Evolutionary conservation across 108 stramenopile genomes (phyloP).

Genomic region (Nitzschia sp.): DNA sequence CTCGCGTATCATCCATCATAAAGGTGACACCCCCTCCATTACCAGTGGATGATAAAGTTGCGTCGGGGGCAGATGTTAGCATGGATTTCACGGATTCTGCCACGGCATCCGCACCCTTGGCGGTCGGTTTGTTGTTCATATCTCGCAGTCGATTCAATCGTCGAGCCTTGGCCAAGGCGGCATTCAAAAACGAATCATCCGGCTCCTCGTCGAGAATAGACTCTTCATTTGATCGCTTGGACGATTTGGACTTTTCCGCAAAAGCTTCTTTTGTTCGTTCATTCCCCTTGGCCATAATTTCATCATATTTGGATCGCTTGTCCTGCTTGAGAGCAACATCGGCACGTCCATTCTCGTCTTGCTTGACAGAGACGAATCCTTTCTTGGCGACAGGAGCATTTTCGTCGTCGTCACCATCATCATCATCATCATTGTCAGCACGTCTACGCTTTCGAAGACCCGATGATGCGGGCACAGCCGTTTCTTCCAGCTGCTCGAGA

Average conservation of each 20-base stretch:
- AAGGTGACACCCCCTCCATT: conserved; percentile 53
- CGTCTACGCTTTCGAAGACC: conserved; percentile 43
- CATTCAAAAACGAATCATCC: conserved; percentile 87
- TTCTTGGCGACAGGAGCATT: neutral
- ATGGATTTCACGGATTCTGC: conserved; percentile 54
- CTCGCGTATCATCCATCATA: conserved; percentile 80
- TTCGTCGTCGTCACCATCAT: conserved; percentile 38
- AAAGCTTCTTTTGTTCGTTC: conserved; percentile 66
- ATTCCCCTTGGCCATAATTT: conserved; percentile 85
- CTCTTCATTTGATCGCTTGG: conserved; percentile 10
- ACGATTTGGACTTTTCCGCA: neutral
- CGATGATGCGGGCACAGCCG: conserved; percentile 19
- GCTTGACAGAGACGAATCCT: conserved; percentile 6
- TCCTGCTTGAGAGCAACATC: conserved; percentile 9
- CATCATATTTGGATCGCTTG: conserved; percentile 62
- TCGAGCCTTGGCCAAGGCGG: conserved; percentile 87
- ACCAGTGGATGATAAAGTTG: too few species aligned
- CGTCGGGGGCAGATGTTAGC: conserved; percentile 2
- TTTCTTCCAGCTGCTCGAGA: conserved; percentile 45
- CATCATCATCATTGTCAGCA: conserved; percentile 41
- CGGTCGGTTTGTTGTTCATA: conserved; percentile 31
- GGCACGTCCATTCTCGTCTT: conserved; percentile 9
- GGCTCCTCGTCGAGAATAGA: conserved; percentile 56
- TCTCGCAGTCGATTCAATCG: conserved; percentile 73
- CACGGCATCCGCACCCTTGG: conserved; percentile 71